Evolutionary conservation across 345 rosid genomes (phyloP), one percentile per base, ranked within the genome.

Genomic region (Pelargonium nanum): DNA sequence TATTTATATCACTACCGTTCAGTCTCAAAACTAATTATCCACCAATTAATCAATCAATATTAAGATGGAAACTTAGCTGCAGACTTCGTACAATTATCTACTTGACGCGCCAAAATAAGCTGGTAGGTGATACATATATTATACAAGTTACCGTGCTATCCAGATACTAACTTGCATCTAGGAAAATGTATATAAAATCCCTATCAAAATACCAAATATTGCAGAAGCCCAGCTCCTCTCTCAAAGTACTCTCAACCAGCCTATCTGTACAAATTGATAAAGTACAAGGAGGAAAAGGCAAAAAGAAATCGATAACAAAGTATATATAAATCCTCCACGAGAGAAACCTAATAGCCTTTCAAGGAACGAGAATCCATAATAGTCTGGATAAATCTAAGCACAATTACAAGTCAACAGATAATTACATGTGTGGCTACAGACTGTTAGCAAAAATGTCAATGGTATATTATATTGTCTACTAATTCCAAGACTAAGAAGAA

Each of bases 221-320:
- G 70, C 53, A 62, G 64, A 69, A 23, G 57, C 63, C 24, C 44
- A 20, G 66, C 61, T 68, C 68, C 21, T 60, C 75, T 65, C 58
- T 54, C 68, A 55, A 34, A 52, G 58, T 48, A 48, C 53, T 63
- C 53, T 66, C 45, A 55, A 63, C 56, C 62, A 64, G 40, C 62
- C 71, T 70, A 56, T 56, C 67, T 40, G 58, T 57, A 22, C 15
- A 26, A 53, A 61, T 67, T 64, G 62, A 13, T 55, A 53, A 69
- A 22, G 50, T 73, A 73, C 67, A 76, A 5, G 0, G 40, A 12
- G 40, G 40, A 30, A 30, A 30, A 28, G 7, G 7, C 32, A 28
- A 28, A n/a, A n/a, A n/a, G n/a, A n/a, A n/a, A n/a, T n/a, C 80
- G 68, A 63, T 65, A 65, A 61, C 54, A 64, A 26, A 58, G 69